A percentile compares a stretch with the other conserved stretches of the same genome.
These are phyloP conservation scores for Gamarada debralockiae DNA, from an alignment of 495 filamentous ascomycete genomes.

Conservation along the genomic window DNA sequence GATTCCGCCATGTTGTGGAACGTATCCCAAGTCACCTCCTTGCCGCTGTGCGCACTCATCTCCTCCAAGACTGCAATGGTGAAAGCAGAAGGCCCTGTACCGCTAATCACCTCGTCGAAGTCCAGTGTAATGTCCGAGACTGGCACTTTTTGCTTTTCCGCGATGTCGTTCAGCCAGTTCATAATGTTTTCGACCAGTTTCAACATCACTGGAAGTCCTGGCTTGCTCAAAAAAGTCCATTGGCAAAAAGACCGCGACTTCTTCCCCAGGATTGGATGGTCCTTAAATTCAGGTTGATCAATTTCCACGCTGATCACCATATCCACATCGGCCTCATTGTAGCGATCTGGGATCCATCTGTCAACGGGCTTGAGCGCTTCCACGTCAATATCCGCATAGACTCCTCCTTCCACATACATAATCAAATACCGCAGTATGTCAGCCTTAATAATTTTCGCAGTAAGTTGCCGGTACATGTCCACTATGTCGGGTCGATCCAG, in stretches of 20 bases:
- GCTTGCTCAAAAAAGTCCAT: constrained; percentile 64
- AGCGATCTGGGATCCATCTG: constrained; percentile 36
- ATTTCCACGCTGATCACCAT: constrained; percentile 64
- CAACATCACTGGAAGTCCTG: constrained; percentile 58
- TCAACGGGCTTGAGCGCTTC: constrained; percentile 40
- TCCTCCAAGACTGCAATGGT: constrained; percentile 56
- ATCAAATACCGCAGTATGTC: constrained; percentile 52
- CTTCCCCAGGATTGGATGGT: constrained; percentile 58
- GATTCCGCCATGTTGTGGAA: constrained; percentile 59
- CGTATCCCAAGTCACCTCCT: constrained; percentile 36
- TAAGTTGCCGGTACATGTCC: constrained; percentile 50
- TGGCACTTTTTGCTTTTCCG: constrained; percentile 45
- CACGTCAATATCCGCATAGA: constrained; percentile 49
- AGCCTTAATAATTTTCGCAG: constrained; percentile 53
- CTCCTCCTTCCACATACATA: constrained; percentile 49
- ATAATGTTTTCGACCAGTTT: constrained; percentile 57
- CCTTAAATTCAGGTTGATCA: constrained; percentile 55
- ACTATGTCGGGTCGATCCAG: constrained; percentile 60
- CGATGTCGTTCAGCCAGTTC: constrained; percentile 51
- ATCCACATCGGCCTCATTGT: constrained; percentile 45
- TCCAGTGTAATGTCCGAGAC: constrained; percentile 54
- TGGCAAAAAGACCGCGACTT: constrained; percentile 63
- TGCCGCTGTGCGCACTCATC: constrained; percentile 37
- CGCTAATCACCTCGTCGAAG: constrained; percentile 64
- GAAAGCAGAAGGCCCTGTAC: constrained; percentile 65